Evolutionary conservation across 352 stramenopile species (phyloP), one percentile per base, ranked within the genome.

Genomic region (Lagenidium giganteum): DNA sequence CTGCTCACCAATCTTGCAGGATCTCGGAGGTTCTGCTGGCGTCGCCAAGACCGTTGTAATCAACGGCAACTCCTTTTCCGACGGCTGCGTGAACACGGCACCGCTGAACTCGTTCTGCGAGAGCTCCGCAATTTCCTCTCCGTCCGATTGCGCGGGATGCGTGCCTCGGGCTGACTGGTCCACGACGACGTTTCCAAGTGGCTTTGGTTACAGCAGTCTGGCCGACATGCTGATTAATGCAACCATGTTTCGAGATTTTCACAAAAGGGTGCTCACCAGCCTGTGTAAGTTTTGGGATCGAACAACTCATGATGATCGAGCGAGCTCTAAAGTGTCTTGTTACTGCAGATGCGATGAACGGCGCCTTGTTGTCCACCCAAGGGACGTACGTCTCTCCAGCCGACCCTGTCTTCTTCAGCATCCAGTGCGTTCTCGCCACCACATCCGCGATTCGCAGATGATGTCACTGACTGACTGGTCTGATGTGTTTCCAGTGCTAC

Each of bases 391-490:
- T 50, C 4, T 67, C 67, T 8, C 49, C 70, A 5, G 72, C 69
- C 25, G 79, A 92, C 26, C 74, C 77, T 9, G 70, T 89, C 37
- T 92, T 86, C 58, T 89, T 73, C 62, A 74, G 57, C 40, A 71
- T 84, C 37, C 79, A 88, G 71, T 87, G 77, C 43, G 74, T 84
- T 9, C 5, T n/a, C 31, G n/a, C n/a, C n/a, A n/a, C n/a, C n/a
- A n/a, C n/a, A n/a, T n/a, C n/a, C n/a, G n/a, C n/a, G n/a, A n/a
- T n/a, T n/a, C n/a, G n/a, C n/a, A n/a, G n/a, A n/a, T n/a, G n/a
- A n/a, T n/a, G n/a, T n/a, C n/a, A n/a, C n/a, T n/a, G n/a, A n/a
- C n/a, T n/a, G n/a, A n/a, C n/a, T n/a, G n/a, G n/a, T n/a, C n/a
- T n/a, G n/a, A n/a, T 41, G 13, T 2, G 25, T 42, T 3, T 24